phyloP scores from a whole-genome alignment of 805 yeast species.

The Saturnispora gosingensis region DNA sequence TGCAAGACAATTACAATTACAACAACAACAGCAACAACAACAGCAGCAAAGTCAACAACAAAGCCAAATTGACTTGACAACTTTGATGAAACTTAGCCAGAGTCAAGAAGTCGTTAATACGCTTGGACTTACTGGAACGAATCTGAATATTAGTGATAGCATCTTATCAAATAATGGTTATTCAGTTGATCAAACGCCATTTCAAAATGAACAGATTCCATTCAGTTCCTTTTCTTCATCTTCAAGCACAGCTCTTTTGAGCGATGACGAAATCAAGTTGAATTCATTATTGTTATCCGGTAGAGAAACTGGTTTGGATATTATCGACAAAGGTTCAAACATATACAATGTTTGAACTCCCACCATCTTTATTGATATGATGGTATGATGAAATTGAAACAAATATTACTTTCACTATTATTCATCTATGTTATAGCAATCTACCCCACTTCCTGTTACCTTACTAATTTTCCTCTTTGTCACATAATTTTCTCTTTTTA shows the following conservation, averaged over 20 bases:
- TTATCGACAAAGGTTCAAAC: slow-evolving; percentile 37
- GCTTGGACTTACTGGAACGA: slow-evolving; percentile 21
- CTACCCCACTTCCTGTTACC: background rate
- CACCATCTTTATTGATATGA: too few relatives aligned
- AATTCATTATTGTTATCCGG: slow-evolving; percentile 48
- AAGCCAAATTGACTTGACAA: slow-evolving; percentile 9
- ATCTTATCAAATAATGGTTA: slow-evolving; percentile 12
- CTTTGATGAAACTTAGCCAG: slow-evolving; percentile 9
- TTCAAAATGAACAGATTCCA: slow-evolving; percentile 22
- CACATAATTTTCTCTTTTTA: background rate
- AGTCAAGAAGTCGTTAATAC: slow-evolving; percentile 16
- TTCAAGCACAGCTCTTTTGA: slow-evolving; percentile 11
- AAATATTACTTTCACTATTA: background rate
- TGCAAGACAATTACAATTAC: slow-evolving; percentile 26
- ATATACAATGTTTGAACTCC: slow-evolving; percentile 20
- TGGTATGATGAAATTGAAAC: background rate
- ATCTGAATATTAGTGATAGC: slow-evolving; percentile 17
- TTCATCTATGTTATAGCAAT: background rate
- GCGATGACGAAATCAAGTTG: slow-evolving; percentile 29
- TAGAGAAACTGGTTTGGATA: slow-evolving; percentile 45
- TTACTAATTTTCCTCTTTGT: background rate
- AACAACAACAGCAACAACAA: slow-evolving; percentile 23
- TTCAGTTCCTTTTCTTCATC: slow-evolving; percentile 18
- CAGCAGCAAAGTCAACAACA: slow-evolving; percentile 16
- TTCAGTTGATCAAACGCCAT: slow-evolving; percentile 15